phyloP scores from a whole-genome alignment of 2,329 filamentous ascomycete species.

The Didymella pomorum region DNA sequence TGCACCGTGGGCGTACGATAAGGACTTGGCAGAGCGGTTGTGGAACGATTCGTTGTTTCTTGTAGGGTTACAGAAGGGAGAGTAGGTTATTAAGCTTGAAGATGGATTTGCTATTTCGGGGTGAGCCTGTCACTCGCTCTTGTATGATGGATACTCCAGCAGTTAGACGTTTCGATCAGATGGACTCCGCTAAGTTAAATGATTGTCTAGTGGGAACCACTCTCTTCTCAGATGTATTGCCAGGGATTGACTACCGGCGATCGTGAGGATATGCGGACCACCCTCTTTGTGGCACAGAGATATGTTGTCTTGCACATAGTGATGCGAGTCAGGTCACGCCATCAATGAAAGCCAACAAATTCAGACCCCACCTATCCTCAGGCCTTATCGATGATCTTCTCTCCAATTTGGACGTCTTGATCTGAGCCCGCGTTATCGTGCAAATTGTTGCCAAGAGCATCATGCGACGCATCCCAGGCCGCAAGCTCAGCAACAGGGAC shows the following conservation, averaged over 20 bases:
- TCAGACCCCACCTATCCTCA: background rate
- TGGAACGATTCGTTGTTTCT: background rate
- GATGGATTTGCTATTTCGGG: background rate
- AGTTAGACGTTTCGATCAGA: too few relatives aligned
- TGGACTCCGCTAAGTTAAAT: background rate
- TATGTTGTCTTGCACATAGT: too few relatives aligned
- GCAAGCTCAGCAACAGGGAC: constrained; percentile 61
- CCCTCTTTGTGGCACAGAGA: too few relatives aligned
- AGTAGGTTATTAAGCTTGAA: background rate
- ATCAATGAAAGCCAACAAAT: background rate
- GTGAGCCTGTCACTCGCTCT: too few relatives aligned
- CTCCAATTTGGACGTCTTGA: constrained; percentile 1
- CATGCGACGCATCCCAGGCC: constrained; percentile 67
- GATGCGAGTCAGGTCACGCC: background rate
- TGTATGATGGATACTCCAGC: too few relatives aligned
- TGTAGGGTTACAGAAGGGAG: background rate
- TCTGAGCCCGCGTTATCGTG: background rate
- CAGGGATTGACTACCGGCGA: background rate
- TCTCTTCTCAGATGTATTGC: background rate
- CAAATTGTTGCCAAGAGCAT: constrained; percentile 48
- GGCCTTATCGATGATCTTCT: background rate
- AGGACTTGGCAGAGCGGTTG: background rate
- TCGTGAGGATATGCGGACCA: too few relatives aligned
- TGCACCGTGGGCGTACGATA: background rate
- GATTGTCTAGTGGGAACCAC: background rate